phyloP scores from a whole-genome alignment of 1,284 basidiomycete species.

The Ustilago bromivora region DNA sequence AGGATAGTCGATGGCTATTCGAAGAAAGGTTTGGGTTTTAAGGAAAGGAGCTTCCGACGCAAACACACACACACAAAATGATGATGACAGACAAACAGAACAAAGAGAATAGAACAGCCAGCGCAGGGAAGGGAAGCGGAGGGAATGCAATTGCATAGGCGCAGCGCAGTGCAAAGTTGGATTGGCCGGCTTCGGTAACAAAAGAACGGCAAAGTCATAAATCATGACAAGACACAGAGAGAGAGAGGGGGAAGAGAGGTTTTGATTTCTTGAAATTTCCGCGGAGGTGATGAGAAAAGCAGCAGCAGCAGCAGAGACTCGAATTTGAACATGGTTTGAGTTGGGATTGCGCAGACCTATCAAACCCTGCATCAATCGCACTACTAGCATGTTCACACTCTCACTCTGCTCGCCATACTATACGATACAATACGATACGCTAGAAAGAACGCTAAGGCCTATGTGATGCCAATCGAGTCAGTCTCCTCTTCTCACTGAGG shows the following conservation, averaged over 20 bases:
- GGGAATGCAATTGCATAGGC: background rate
- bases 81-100: too few relatives aligned
- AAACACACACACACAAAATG: background rate
- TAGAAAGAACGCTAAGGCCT: too few relatives aligned
- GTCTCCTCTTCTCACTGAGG: too few relatives aligned
- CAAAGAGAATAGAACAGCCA: too few relatives aligned
- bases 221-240: background rate
- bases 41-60: constrained; percentile 2
- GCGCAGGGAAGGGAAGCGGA: background rate
- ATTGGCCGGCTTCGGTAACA: background rate
- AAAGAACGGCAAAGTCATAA: background rate
- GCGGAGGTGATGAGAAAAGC: constrained; percentile 1
- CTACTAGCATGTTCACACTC: too few relatives aligned
- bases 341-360: background rate
- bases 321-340: too few relatives aligned
- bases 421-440: too few relatives aligned
- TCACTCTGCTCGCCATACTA: too few relatives aligned
- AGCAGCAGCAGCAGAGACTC: too few relatives aligned
- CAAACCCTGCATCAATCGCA: too few relatives aligned
- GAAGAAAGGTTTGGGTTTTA: background rate
- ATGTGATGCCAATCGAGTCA: too few relatives aligned
- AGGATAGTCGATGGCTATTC: background rate
- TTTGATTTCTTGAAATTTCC: background rate
- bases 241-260: too few relatives aligned
- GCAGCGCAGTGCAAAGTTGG: background rate